These are phyloP conservation scores for Scleromitrula shiraiana DNA, from an alignment of 2,329 filamentous ascomycete genomes.

Conservation along the genomic window DNA sequence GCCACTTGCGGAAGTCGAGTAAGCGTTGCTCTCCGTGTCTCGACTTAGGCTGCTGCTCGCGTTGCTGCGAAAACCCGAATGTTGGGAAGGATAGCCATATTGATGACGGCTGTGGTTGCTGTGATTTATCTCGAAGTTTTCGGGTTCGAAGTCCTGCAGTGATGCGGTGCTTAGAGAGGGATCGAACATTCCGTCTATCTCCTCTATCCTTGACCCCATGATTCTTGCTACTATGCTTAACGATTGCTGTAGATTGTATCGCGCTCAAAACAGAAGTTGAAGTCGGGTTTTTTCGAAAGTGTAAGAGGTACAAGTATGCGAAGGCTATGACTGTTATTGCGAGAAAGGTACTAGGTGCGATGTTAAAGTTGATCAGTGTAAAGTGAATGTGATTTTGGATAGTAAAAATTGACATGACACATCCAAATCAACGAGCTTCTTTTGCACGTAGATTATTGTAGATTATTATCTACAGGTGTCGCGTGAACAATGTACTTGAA, in stretches of 20 bases:
- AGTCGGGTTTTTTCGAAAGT: conserved; percentile 22
- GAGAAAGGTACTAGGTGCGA: conserved; percentile 26
- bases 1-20: conserved; percentile 41
- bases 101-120: conserved; percentile 36
- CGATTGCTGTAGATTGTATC: neutral
- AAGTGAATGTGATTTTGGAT: conserved; percentile 29
- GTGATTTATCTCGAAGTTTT: conserved; percentile 31
- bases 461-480: conserved; percentile 7
- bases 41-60: too few species aligned
- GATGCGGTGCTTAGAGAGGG: conserved; percentile 51
- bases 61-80: conserved; percentile 54
- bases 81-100: conserved; percentile 47
- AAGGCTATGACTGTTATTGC: conserved; percentile 21
- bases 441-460: too few species aligned
- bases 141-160: conserved; percentile 54
- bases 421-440: too few species aligned
- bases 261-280: conserved; percentile 11
- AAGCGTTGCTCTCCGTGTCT: conserved; percentile 31
- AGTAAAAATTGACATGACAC: conserved; percentile 26
- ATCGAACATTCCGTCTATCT: conserved; percentile 42
- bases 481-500: neutral
- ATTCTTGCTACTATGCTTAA: conserved; percentile 6
- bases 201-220: conserved; percentile 34
- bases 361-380: conserved; percentile 26
- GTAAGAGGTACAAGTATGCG: conserved; percentile 26